phyloP scores from a whole-genome alignment of 106 monocot species.

The Acanthochlamys bracteata region DNA sequence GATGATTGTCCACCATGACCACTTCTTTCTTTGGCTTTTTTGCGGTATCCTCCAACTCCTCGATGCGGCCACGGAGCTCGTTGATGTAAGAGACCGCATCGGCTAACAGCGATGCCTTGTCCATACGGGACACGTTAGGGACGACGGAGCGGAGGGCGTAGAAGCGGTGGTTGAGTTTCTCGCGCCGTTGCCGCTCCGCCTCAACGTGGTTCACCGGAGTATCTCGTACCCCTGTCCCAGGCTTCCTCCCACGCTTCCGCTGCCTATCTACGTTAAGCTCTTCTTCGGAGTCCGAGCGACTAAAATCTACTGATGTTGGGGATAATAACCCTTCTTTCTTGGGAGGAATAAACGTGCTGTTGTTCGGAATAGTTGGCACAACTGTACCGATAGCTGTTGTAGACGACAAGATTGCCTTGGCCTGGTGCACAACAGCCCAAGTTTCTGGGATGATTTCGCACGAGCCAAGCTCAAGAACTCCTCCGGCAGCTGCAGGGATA shows the following conservation, averaged over 20 bases:
- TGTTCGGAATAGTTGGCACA: neutral
- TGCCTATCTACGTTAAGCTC: neutral
- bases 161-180: slow-evolving; percentile 80
- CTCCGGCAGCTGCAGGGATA: slow-evolving; percentile 28
- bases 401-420: slow-evolving; percentile 13
- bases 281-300: slow-evolving; percentile 11
- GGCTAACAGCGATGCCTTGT: slow-evolving; percentile 66
- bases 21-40: neutral
- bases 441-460: slow-evolving; percentile 20
- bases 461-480: slow-evolving; percentile 56
- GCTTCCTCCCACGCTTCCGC: slow-evolving; percentile 26
- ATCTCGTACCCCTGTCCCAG: slow-evolving; percentile 13
- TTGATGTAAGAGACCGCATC: slow-evolving; percentile 73
- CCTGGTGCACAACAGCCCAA: slow-evolving; percentile 33
- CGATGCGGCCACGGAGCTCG: slow-evolving; percentile 22
- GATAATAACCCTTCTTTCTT: slow-evolving; percentile 6
- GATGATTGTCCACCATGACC: neutral
- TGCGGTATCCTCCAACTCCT: no score
- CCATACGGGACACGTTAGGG: slow-evolving; percentile 74
- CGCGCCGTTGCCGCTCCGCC: slow-evolving; percentile 68
- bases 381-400: neutral
- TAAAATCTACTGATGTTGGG: slow-evolving; percentile 16
- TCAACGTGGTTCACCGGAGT: slow-evolving; percentile 55
- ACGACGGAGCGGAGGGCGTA: slow-evolving; percentile 71
- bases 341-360: no score